A percentile compares a stretch with the other conserved stretches of the same genome.
Evolutionary conservation across 768 basidiomycete genomes (phyloP).

Genomic region (Leccinum broughii): DNA sequence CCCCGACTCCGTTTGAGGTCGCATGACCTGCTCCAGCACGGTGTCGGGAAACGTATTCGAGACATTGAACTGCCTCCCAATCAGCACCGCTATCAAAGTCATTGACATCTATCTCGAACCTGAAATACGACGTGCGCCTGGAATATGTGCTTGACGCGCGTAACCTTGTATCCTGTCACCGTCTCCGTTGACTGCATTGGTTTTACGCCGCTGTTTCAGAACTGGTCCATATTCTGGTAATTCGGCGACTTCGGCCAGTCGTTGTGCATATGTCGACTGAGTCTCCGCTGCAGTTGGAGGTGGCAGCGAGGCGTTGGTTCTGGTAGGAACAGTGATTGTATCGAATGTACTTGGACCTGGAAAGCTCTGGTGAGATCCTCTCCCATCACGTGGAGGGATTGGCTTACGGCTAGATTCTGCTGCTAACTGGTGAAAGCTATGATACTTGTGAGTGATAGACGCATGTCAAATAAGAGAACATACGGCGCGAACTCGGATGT

Average conservation of each 20-base stretch:
- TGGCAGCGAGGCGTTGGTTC: slow-evolving; percentile 57
- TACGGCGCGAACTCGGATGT: slow-evolving; percentile 53
- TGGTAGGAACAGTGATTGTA: slow-evolving; percentile 66
- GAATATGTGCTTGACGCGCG: slow-evolving; percentile 41
- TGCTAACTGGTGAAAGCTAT: slow-evolving; percentile 58
- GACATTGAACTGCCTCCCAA: no score
- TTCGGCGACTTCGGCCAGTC: slow-evolving; percentile 85
- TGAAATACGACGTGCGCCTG: no score
- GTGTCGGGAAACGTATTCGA: no score
- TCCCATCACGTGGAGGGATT: slow-evolving; percentile 6
- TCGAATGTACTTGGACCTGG: slow-evolving; percentile 68
- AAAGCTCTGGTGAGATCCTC: slow-evolving; percentile 9
- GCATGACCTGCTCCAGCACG: no score
- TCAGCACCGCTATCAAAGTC: no score
- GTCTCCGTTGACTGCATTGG: slow-evolving; percentile 87
- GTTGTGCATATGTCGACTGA: slow-evolving; percentile 83
- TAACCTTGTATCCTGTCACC: slow-evolving; percentile 97
- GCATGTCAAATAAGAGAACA: no score
- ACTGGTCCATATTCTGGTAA: slow-evolving; percentile 83
- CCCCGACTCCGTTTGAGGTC: no score
- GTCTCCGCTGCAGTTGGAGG: slow-evolving; percentile 82
- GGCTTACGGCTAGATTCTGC: slow-evolving; percentile 82
- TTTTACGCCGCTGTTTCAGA: slow-evolving; percentile 77
- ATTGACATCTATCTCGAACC: no score
- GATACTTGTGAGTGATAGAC: no score